phyloP scores from a whole-genome alignment of 2,329 filamentous ascomycete genomes.

The Beauveria sp. region DNA sequence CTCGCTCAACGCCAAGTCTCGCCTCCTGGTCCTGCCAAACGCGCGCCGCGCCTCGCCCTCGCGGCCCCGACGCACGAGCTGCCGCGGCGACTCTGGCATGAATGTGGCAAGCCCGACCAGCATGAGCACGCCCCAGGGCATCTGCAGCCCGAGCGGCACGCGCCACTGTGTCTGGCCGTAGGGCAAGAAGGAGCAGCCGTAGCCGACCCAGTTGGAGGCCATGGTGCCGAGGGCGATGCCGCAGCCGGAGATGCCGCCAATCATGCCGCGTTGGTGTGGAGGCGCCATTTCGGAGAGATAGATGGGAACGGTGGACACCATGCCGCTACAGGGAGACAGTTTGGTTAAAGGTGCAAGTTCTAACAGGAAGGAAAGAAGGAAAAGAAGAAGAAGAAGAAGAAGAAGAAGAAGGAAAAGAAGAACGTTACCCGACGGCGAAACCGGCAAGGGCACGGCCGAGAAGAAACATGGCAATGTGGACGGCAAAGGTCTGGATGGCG shows the following conservation, averaged over 20 bases:
- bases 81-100: constrained; percentile 16
- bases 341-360: too few species aligned
- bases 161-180: constrained; percentile 48
- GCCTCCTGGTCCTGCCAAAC: constrained; percentile 37
- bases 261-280: constrained; percentile 40
- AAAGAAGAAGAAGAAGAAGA: too few species aligned
- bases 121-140: constrained; percentile 48
- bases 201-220: constrained; percentile 51
- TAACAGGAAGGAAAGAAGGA: too few species aligned
- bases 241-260: constrained; percentile 45
- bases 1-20: constrained; percentile 36
- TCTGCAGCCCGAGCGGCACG: constrained; percentile 45
- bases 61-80: constrained; percentile 42
- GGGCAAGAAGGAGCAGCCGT: constrained; percentile 41
- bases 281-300: constrained; percentile 48
- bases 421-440: constrained; percentile 8
- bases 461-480: constrained; percentile 48
- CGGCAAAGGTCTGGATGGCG: constrained; percentile 43
- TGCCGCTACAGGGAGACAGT: constrained; percentile 24
- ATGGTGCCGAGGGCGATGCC: constrained; percentile 49
- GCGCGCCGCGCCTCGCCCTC: constrained; percentile 39
- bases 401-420: too few species aligned
- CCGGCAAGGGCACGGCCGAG: constrained; percentile 41
- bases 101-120: constrained; percentile 32
- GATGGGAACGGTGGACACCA: constrained; percentile 45